Base-by-base conservation (phyloP, 176 grass and related monocot genomes). In the Metroxylon sagu region DNA sequence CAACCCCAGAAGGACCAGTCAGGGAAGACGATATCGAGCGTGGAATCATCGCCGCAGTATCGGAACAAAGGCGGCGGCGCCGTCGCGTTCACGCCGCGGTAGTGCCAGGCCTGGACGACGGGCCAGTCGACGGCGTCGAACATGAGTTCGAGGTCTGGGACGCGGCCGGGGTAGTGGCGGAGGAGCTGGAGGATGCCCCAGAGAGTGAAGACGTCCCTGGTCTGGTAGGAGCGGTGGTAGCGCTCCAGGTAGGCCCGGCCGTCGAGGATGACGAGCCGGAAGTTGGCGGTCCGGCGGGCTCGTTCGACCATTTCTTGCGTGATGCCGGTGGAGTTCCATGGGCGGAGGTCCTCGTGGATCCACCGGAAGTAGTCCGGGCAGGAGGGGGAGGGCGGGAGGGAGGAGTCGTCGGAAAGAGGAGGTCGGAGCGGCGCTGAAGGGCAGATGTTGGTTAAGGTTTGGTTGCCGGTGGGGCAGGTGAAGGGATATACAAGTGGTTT, bases 1-100 rank as follows among this genome's bases (percentile, higher is more conserved):
- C 88, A 87, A 0, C 88, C 83, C 88, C 83, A 93, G 83, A 87
- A 92, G n/a, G 83, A 86, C 88, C 88, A 92, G 66, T 92, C 88
- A 15, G 88, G 83, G 79, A 92, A 92, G 19, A 87, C 52, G 69
- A 92, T 54, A 72, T 87, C 79, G 1, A 83, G 43, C 25, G 83
- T 75, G 1, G 17, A 14, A 10, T 5, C 31, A 49, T 92, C 73
- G 76, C 67, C 83, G 73, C 83, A 83, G 67, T 83, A 92, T 23
- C 71, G 75, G 72, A 83, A 83, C 56, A 88, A 50, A 2, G 84
- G 84, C 28, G 79, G 85, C 25, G 70, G 68, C 3, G 54, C 54
- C 3, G 80, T 4, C 26, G 28, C 0, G 17, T 8, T 48, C 10
- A 18, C 16, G 29, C 29, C 8, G 39, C 48, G 21, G 30, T 78